Evolutionary conservation across 331 rosid genomes (phyloP), one percentile per base, ranked within the genome.

Genomic region (Spiraea crenata): DNA sequence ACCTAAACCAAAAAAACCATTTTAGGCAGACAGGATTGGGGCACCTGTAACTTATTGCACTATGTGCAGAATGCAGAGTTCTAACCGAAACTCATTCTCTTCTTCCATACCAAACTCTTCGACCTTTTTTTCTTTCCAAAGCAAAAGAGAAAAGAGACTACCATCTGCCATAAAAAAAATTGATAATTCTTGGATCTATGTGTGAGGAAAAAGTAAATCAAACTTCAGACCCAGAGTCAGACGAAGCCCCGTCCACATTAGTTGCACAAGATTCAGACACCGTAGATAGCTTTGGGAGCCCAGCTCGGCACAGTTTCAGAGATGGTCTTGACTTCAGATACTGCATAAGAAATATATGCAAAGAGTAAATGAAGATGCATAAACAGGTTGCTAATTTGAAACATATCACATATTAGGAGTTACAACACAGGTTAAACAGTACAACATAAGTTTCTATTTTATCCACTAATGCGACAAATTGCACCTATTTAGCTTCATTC

Each of bases 31-130:
- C 83, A 74, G 90, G 90, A 78, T 79, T 68, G 90, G 85, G 87
- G 86, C 91, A 79, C 93, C 97, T 83, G 91, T 82, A 81, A 80
- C 91, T 95, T 89, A 95, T 95, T 91, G 91, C 93, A 89, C 85
- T 87, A 87, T 90, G 82, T 86, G 96, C 96, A 89, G 86, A 82
- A 85, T 87, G 83, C 85, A 88, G 85, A 85, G 80, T 82, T 87
- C 84, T 86, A 75, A 76, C 78, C 86, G 65, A 84, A 83, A 81
- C 93, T 90, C 88, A 72, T 66, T 87, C 82, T 81, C 85, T 79
- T 76, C 84, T 81, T 85, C 79, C 79, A 72, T 75, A 76, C 78
- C 85, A 82, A 81, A 78, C 76, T 85, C 87, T 75, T 81, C 85
- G 71, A 84, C 63, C 15, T 58, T 44, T 56, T 69, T 41, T 35